Conservation (phyloP, 257 asterid genomes). For the Gardenia jasminoides region DNA sequence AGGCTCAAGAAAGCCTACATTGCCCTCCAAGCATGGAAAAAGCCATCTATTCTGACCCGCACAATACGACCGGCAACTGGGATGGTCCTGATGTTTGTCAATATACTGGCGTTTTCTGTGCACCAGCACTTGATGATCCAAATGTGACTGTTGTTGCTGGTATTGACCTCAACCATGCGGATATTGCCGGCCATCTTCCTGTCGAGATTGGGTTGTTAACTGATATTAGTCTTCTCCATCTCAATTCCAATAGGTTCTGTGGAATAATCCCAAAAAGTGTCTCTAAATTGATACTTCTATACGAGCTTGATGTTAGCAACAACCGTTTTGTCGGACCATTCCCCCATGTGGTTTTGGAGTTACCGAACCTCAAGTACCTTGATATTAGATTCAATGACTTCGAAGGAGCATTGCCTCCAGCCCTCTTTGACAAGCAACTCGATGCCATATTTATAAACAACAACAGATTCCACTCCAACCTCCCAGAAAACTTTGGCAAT, state of each 20-base stretch:
- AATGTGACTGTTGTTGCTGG: slow-evolving; percentile 70
- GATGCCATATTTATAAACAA: slow-evolving; percentile 69
- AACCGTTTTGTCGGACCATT: slow-evolving; percentile 83
- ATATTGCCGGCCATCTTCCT: slow-evolving; percentile 86
- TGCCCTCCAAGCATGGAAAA: slow-evolving; percentile 79
- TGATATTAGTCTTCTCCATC: slow-evolving; percentile 68
- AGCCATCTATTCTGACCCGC: slow-evolving; percentile 79
- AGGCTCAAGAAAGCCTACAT: slow-evolving; percentile 57
- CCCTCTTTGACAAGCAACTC: slow-evolving; percentile 29
- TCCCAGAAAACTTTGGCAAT: slow-evolving; percentile 72
- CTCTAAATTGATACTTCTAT: slow-evolving; percentile 32
- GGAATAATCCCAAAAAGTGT: slow-evolving; percentile 69
- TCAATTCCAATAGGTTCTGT: slow-evolving; percentile 82
- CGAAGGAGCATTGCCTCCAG: slow-evolving; percentile 66
- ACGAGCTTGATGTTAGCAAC: slow-evolving; percentile 86
- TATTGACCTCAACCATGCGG: slow-evolving; percentile 72
- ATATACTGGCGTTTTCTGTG: slow-evolving; percentile 70
- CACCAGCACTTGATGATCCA: slow-evolving; percentile 53
- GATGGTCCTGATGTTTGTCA: slow-evolving; percentile 65
- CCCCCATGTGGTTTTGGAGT: slow-evolving; percentile 51
- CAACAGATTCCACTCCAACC: slow-evolving; percentile 48
- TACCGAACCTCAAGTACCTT: slow-evolving; percentile 58
- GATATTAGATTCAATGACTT: slow-evolving; percentile 85
- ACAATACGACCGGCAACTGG: slow-evolving; percentile 65
- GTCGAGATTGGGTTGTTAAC: slow-evolving; percentile 61